Evolutionary conservation across 768 basidiomycete species (phyloP).

Genomic region (Exsudoporus frostii): DNA sequence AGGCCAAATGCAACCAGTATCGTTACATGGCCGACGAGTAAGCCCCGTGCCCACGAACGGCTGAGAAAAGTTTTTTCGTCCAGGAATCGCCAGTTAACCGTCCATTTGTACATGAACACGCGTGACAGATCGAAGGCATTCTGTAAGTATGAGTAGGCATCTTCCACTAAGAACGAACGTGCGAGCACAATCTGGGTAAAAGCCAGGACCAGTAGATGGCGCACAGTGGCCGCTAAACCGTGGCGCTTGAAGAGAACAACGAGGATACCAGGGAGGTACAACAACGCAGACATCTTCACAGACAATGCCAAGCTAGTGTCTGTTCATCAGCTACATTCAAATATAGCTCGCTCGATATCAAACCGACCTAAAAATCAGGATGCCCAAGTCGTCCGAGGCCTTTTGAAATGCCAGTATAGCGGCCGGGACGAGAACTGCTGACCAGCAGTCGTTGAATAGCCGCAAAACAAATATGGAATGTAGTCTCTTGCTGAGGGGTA

Average conservation of each 20-base stretch:
- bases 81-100: conserved; percentile 95
- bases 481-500: conserved; percentile 87
- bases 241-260: conserved; percentile 75
- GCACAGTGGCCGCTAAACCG: conserved; percentile 52
- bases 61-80: conserved; percentile 75
- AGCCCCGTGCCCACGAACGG: conserved; percentile 50
- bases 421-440: conserved; percentile 59
- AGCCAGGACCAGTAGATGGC: conserved; percentile 42
- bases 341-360: neutral
- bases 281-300: conserved; percentile 90
- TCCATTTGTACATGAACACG: conserved; percentile 93
- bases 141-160: conserved; percentile 61
- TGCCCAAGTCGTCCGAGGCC: conserved; percentile 58
- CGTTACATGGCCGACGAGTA: conserved; percentile 66
- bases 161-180: conserved; percentile 61
- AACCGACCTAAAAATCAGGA: conserved; percentile 70
- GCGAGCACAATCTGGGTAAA: conserved; percentile 59
- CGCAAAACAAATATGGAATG: conserved; percentile 92
- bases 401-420: conserved; percentile 65
- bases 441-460: conserved; percentile 95
- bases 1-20: conserved; percentile 64
- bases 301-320: conserved; percentile 60
- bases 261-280: conserved; percentile 87
- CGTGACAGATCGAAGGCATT: conserved; percentile 86
- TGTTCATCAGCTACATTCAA: neutral